Evolutionary conservation across 495 filamentous ascomycete genomes (phyloP).

Genomic region (Talaromyces nanjingensis): DNA sequence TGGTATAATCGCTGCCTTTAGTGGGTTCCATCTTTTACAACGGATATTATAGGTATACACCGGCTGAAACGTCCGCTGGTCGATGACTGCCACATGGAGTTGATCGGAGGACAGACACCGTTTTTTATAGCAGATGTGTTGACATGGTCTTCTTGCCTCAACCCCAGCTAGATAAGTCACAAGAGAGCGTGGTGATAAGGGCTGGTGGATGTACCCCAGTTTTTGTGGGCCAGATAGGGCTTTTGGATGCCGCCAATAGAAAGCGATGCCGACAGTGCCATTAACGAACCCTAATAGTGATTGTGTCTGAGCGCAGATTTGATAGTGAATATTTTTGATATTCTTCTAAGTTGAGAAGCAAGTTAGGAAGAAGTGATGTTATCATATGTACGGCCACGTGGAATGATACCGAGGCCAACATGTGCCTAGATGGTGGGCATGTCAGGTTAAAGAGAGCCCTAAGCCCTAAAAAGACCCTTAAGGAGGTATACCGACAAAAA

Average conservation of each 20-base stretch:
- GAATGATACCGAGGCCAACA: neutral
- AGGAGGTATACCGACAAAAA: neutral
- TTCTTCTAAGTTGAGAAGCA: neutral
- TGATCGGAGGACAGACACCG: neutral
- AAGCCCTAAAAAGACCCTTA: neutral
- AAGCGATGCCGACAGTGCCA: neutral
- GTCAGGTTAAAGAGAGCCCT: neutral
- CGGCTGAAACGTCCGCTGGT: neutral
- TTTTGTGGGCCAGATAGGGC: constrained; percentile 6
- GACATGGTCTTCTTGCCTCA: neutral
- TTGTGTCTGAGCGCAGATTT: neutral
- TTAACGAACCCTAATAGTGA: neutral
- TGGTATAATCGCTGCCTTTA: neutral
- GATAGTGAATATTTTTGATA: neutral
- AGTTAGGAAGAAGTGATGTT: neutral
- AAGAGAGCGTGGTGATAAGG: constrained; percentile 1
- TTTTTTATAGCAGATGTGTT: neutral
- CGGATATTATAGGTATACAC: neutral
- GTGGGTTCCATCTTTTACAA: neutral
- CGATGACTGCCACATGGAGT: neutral
- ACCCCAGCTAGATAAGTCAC: neutral
- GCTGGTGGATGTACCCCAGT: neutral
- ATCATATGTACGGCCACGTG: neutral
- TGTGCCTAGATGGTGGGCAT: neutral
- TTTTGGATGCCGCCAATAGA: constrained; percentile 5